Evolutionary conservation across 352 stramenopile genomes (phyloP), one percentile per base, ranked within the genome.

Genomic region (Bremia lactucae): DNA sequence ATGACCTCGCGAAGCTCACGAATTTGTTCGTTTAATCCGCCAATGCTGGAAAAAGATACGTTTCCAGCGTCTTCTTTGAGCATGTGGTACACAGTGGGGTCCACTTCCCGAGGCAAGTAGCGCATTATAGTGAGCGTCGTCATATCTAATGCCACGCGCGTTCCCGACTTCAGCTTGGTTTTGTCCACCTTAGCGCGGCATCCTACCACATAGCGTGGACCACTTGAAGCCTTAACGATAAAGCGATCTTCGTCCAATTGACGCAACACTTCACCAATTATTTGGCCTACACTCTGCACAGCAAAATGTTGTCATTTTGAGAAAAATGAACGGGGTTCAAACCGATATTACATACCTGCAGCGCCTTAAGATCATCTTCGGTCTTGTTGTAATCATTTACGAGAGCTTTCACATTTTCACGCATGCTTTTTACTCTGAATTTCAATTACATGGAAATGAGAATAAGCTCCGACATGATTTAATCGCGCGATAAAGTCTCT

Each of bases 91-190:
- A 99, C 97, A 2, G 94, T 98, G 15, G 96, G 96, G 66, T 99
- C 96, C 43, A 99, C 95, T 55, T 99, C 95, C 40, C 96, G 82
- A 14, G 96, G 96, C 44, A 99, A 72, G 46, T 95, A 83, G 42
- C 95, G 87, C 95, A 99, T 99, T 69, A 99, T 99, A 24, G 96
- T 99, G 41, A 99, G 77, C 41, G 96, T 99, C n/a, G 96, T 99
- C 94, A 99, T 99, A 68, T 99, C 96, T 33, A 99, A 72, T 20
- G 95, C 94, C 24, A 99, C 96, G 31, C 96, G 77, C 15, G 94
- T 98, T 38, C 96, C 96, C 19, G 91, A 86, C 74, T 98, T 97
- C 36, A 99, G 84, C 53, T 97, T 98, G 37, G 59, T 71, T 65
- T 97, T 96, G 50, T 96, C 87, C 33, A 96, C 68, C 36, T 98